phyloP scores from a whole-genome alignment of 1,284 basidiomycete species.

The Porogramme epimiltina region DNA sequence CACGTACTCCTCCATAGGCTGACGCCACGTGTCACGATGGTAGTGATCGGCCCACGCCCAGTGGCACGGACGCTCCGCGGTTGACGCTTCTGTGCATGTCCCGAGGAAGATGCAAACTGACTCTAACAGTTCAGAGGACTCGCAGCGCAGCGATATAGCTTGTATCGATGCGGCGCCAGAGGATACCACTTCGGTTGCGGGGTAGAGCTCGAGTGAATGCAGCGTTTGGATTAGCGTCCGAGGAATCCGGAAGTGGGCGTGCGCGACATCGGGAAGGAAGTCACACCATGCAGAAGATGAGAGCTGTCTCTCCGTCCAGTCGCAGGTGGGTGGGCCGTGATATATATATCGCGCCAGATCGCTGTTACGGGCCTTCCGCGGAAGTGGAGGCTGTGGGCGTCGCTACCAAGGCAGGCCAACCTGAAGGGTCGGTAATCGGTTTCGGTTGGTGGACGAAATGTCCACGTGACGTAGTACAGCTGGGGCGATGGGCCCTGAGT shows the following conservation, averaged over 20 bases:
- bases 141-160: no score
- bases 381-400: constrained; percentile 1
- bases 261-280: not conserved
- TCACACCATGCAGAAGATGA: no score
- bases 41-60: no score
- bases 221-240: not conserved
- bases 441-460: no score
- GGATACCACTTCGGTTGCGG: not conserved
- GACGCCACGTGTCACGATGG: no score
- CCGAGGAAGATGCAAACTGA: no score
- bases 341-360: constrained; percentile 1
- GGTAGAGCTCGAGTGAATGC: not conserved
- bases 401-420: not conserved
- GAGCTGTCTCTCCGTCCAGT: no score
- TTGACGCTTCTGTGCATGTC: no score
- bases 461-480: not conserved
- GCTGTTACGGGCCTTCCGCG: not conserved
- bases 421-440: not conserved
- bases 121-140: no score
- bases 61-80: no score
- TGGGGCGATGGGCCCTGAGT: not conserved
- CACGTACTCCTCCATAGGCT: not conserved
- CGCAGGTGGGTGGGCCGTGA: not conserved
- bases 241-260: not conserved
- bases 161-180: no score